Evolutionary conservation across 192 early-diverging fungal species (phyloP).

Genomic region (Obelidium mucronatum): DNA sequence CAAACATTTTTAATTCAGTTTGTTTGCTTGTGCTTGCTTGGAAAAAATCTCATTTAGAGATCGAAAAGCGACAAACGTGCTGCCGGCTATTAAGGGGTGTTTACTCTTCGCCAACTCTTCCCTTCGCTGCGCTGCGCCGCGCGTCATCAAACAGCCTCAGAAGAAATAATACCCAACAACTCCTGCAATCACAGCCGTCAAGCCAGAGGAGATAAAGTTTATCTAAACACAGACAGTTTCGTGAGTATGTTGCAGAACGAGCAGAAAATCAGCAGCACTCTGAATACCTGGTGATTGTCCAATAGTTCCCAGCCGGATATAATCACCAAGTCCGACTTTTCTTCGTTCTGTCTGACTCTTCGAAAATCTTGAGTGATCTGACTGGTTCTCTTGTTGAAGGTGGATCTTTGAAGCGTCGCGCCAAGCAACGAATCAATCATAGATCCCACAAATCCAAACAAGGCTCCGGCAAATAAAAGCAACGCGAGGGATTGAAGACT

Average conservation of each 20-base stretch:
- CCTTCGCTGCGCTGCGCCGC: no score
- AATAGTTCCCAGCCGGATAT: slow-evolving; percentile 75
- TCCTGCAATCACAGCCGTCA: slow-evolving; percentile 56
- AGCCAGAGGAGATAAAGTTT: slow-evolving; percentile 73
- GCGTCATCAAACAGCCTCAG: no score
- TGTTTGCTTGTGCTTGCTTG: no score
- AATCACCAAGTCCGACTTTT: slow-evolving; percentile 50
- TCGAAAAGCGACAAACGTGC: background rate
- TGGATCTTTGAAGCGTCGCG: slow-evolving; percentile 77
- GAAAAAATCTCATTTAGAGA: no score
- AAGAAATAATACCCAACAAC: slow-evolving; percentile 37
- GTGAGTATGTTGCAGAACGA: no score
- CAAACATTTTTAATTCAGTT: no score
- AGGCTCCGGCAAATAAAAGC: slow-evolving; percentile 63
- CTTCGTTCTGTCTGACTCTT: slow-evolving; percentile 48
- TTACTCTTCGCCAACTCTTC: no score
- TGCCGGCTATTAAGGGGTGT: no score
- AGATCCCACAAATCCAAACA: slow-evolving; percentile 78
- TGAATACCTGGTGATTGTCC: slow-evolving; percentile 88
- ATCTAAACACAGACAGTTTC: no score
- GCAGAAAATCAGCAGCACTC: no score
- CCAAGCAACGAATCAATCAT: slow-evolving; percentile 88
- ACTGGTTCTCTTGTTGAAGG: slow-evolving; percentile 73
- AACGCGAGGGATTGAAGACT: slow-evolving; percentile 41
- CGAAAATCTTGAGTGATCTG: slow-evolving; percentile 56